Evolutionary conservation across 805 yeast genomes (phyloP).

Genomic region (Kuraishia borneana): DNA sequence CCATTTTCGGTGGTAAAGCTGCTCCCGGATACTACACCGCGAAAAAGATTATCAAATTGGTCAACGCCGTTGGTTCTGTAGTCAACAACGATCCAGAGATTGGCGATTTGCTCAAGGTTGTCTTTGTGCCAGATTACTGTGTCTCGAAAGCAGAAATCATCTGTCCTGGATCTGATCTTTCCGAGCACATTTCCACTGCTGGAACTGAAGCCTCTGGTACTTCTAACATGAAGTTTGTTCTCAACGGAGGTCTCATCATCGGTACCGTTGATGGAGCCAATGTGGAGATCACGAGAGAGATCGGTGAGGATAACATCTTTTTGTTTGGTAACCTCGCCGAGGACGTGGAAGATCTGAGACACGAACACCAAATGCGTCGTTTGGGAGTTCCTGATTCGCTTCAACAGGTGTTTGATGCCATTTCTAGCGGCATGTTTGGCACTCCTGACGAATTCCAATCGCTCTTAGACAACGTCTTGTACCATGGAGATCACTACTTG

Average conservation of each 20-base stretch:
- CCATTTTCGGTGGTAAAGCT: conserved; percentile 86
- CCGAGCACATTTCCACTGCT: conserved; percentile 93
- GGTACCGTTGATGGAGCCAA: conserved; percentile 98
- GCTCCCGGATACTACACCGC: conserved; percentile 99
- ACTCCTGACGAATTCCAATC: conserved; percentile 51
- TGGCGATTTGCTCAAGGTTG: conserved; percentile 71
- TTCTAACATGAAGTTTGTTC: conserved; percentile 88
- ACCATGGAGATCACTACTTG: conserved; percentile 77
- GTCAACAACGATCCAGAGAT: conserved; percentile 70
- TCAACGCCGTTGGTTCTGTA: conserved; percentile 72
- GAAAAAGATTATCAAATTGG: conserved; percentile 75
- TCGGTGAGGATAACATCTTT: conserved; percentile 89
- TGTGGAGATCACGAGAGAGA: conserved; percentile 87
- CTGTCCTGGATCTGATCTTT: conserved; percentile 80
- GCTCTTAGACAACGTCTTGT: conserved; percentile 55
- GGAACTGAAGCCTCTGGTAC: conserved; percentile 98
- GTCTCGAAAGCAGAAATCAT: conserved; percentile 91
- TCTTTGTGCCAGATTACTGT: conserved; percentile 84
- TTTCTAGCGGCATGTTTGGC: conserved; percentile 67
- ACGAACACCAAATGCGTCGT: conserved; percentile 55
- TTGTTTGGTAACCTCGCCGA: conserved; percentile 86
- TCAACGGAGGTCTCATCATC: conserved; percentile 87
- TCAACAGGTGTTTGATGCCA: conserved; percentile 47
- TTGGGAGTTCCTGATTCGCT: conserved; percentile 50
- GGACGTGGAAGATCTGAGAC: conserved; percentile 78